Percentiles rank a stretch among this genome's conserved stretches.
These are phyloP conservation scores for Arthonia radiata DNA, from an alignment of 495 filamentous ascomycete species.

Conservation along the genomic window DNA sequence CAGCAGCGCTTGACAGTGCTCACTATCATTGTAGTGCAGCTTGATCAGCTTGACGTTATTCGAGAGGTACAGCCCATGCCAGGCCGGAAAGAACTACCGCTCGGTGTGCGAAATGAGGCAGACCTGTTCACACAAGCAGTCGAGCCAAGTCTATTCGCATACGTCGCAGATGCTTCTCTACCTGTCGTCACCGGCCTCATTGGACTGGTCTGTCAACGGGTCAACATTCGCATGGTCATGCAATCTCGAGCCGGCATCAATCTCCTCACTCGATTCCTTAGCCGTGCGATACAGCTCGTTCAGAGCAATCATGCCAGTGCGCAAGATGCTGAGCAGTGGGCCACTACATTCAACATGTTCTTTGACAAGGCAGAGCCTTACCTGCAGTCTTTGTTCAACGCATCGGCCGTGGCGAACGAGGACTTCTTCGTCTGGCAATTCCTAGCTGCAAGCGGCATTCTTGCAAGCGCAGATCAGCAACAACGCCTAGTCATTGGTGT, in stretches of 20 bases:
- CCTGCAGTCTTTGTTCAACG: conserved; percentile 51
- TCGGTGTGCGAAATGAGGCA: conserved; percentile 61
- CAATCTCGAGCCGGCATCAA: conserved; percentile 66
- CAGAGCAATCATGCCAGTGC: conserved; percentile 43
- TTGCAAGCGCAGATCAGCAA: conserved; percentile 78
- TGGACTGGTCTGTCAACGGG: conserved; percentile 55
- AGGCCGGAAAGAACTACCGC: conserved; percentile 40
- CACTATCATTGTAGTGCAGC: conserved; percentile 85
- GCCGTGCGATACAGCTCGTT: conserved; percentile 76
- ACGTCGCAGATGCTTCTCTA: conserved; percentile 74
- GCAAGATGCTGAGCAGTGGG: conserved; percentile 57
- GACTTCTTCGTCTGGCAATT: conserved; percentile 98
- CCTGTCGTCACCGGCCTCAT: conserved; percentile 74
- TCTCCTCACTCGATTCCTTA: conserved; percentile 85
- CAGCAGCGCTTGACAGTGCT: conserved; percentile 84
- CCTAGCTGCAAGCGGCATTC: conserved; percentile 77
- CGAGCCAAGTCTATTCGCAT: conserved; percentile 68
- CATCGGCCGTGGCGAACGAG: conserved; percentile 22
- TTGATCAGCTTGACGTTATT: conserved; percentile 79
- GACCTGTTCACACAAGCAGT: conserved; percentile 72
- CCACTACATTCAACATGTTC: conserved; percentile 65
- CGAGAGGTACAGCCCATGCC: conserved; percentile 20
- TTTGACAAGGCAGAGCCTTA: conserved; percentile 71
- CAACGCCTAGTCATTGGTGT: conserved; percentile 82
- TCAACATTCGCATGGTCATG: conserved; percentile 53